phyloP scores from a whole-genome alignment of 495 filamentous ascomycete species.

The Xanthoparmelia taractica region DNA sequence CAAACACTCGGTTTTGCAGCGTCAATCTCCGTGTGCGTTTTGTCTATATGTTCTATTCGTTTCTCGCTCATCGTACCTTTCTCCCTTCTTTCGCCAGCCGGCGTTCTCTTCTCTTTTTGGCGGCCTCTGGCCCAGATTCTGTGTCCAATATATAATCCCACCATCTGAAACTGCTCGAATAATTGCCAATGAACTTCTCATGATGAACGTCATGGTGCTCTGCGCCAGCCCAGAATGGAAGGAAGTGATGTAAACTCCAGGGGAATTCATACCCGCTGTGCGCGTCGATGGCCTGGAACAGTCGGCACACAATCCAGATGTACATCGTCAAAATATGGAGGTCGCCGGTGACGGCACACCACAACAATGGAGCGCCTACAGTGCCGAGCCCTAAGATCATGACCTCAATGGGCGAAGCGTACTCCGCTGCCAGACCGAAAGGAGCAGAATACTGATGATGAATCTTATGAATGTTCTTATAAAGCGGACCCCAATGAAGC shows the following conservation, averaged over 20 bases:
- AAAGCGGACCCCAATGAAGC: conserved; percentile 90
- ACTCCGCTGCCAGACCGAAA: conserved; percentile 93
- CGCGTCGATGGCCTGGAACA: conserved; percentile 97
- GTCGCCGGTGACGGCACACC: conserved; percentile 74
- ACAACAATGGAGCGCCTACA: conserved; percentile 73
- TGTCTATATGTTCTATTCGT: neutral
- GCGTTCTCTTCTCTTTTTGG: conserved; percentile 73
- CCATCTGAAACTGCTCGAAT: conserved; percentile 96
- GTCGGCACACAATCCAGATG: conserved; percentile 83
- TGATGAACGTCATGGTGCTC: conserved; percentile 96
- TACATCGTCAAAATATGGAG: conserved; percentile 97
- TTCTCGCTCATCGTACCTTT: conserved; percentile 51
- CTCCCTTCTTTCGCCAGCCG: conserved; percentile 59
- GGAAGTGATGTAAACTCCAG: conserved; percentile 87
- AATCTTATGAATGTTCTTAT: conserved; percentile 94
- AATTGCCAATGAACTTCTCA: conserved; percentile 96
- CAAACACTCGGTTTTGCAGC: neutral
- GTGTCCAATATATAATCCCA: conserved; percentile 95
- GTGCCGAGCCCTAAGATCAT: conserved; percentile 95
- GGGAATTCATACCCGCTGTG: conserved; percentile 98
- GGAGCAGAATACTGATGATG: conserved; percentile 98
- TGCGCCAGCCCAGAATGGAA: conserved; percentile 97
- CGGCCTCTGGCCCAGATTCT: conserved; percentile 80
- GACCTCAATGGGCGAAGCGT: conserved; percentile 94
- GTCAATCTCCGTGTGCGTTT: neutral